These are phyloP conservation scores for Cryptococcus sp. DNA, from an alignment of 1,284 basidiomycete genomes.

Conservation along the genomic window DNA sequence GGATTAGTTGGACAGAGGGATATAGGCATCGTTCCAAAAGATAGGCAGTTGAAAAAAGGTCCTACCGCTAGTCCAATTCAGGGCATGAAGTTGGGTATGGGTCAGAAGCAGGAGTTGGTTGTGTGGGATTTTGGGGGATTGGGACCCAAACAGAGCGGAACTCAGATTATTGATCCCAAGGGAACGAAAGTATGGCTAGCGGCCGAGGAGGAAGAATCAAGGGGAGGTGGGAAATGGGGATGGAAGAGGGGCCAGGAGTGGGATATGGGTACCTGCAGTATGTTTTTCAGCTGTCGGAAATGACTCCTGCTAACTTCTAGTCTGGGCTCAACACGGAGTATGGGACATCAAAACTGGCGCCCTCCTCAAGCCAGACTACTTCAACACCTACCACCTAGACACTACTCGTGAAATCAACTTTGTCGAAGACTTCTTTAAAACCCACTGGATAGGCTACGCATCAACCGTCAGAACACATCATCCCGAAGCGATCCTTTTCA, in stretches of 20 bases:
- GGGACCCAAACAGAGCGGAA: slow-evolving; percentile 71
- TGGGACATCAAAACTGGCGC: slow-evolving; percentile 73
- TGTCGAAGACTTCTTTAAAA: slow-evolving; percentile 75
- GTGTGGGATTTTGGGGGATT: slow-evolving; percentile 74
- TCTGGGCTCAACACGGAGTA: slow-evolving; percentile 90
- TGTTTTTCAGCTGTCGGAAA: slow-evolving; percentile 8
- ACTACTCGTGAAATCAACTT: slow-evolving; percentile 51
- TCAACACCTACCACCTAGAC: slow-evolving; percentile 53
- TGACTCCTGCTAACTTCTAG: slow-evolving; percentile 14
- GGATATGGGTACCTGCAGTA: slow-evolving; percentile 71
- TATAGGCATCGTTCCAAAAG: slow-evolving; percentile 61
- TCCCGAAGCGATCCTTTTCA: slow-evolving; percentile 80
- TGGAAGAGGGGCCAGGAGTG: slow-evolving; percentile 74
- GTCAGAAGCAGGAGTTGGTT: slow-evolving; percentile 75
- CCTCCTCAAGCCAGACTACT: slow-evolving; percentile 75
- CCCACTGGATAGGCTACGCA: slow-evolving; percentile 67
- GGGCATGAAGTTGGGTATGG: slow-evolving; percentile 82
- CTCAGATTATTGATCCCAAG: slow-evolving; percentile 75
- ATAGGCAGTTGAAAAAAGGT: slow-evolving; percentile 77
- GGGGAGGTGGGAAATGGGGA: slow-evolving; percentile 60
- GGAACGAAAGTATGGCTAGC: slow-evolving; percentile 70
- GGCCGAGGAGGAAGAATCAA: slow-evolving; percentile 48
- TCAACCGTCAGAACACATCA: slow-evolving; percentile 66
- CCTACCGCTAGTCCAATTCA: slow-evolving; percentile 81
- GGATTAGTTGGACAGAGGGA: slow-evolving; percentile 76